These are phyloP conservation scores for Aaosphaeria arxii DNA, from an alignment of 2,329 filamentous ascomycete species.

Conservation along the genomic window DNA sequence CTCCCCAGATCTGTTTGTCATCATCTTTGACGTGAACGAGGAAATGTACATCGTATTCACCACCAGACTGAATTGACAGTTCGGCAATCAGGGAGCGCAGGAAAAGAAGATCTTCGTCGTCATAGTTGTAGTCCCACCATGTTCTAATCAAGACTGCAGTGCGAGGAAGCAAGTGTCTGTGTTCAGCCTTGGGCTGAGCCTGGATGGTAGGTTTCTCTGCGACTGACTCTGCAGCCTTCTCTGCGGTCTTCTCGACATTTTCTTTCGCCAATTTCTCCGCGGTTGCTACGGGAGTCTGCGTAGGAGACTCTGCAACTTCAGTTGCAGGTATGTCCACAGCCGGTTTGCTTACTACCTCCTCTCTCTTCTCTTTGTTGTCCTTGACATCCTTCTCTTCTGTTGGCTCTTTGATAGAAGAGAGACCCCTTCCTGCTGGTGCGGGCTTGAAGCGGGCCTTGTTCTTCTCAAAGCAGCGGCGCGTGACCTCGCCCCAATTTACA, in stretches of 20 bases:
- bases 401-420: too few species aligned
- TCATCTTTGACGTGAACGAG: constrained; percentile 81
- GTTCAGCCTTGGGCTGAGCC: constrained; percentile 16
- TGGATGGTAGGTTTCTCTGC: constrained; percentile 6
- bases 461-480: constrained; percentile 67
- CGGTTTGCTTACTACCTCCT: not conserved
- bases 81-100: constrained; percentile 79
- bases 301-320: not conserved
- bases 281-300: not conserved
- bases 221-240: not conserved
- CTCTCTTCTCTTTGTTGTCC: constrained; percentile 19
- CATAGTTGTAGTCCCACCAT: constrained; percentile 78
- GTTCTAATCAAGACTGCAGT: constrained; percentile 80
- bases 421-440: constrained; percentile 18
- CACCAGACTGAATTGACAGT: constrained; percentile 71
- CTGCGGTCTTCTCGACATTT: not conserved
- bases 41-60: constrained; percentile 80
- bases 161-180: constrained; percentile 48
- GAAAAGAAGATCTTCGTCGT: constrained; percentile 76
- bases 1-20: constrained; percentile 76
- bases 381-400: constrained; percentile 2
- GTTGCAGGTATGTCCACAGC: not conserved
- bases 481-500: constrained; percentile 75
- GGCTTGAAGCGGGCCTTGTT: constrained; percentile 68
- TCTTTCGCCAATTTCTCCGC: not conserved